Percentiles rank a stretch among this genome's conserved stretches.
These are phyloP conservation scores for Leucosporidium scottii DNA, from an alignment of 768 basidiomycete genomes.

Conservation along the genomic window DNA sequence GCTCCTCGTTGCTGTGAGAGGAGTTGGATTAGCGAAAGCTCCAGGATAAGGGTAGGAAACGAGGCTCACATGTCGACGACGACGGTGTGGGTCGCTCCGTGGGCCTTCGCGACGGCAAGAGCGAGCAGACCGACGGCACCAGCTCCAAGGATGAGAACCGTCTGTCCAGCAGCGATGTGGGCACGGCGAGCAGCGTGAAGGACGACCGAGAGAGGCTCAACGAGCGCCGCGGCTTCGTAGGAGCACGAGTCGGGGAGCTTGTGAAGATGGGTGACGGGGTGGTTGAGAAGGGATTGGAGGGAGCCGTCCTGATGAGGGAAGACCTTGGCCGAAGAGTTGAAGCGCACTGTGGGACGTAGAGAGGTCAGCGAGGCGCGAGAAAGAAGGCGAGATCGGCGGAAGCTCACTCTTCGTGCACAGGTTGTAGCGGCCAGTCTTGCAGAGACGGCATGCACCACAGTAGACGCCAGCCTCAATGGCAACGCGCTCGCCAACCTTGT, in stretches of 20 bases:
- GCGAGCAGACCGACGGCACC: conserved; percentile 87
- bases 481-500: conserved; percentile 68
- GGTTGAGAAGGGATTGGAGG: conserved; percentile 77
- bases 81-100: conserved; percentile 63
- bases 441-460: conserved; percentile 54
- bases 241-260: conserved; percentile 61
- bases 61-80: conserved; percentile 61
- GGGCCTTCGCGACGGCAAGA: conserved; percentile 42
- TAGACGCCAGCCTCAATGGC: conserved; percentile 89
- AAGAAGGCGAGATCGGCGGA: background rate
- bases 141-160: conserved; percentile 81
- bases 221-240: conserved; percentile 75
- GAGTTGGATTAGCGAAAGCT: background rate
- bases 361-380: background rate
- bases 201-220: conserved; percentile 89
- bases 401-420: conserved; percentile 62
- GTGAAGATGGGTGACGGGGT: conserved; percentile 48
- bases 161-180: conserved; percentile 49
- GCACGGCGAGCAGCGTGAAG: conserved; percentile 56
- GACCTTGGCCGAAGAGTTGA: conserved; percentile 80
- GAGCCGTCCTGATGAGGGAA: conserved; percentile 92
- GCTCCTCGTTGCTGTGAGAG: conserved; percentile 51
- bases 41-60: no score
- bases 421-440: conserved; percentile 70
- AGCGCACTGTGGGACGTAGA: conserved; percentile 52